Evolutionary conservation across 257 asterid species (phyloP).

Genomic region (Knoxia roxburghii): DNA sequence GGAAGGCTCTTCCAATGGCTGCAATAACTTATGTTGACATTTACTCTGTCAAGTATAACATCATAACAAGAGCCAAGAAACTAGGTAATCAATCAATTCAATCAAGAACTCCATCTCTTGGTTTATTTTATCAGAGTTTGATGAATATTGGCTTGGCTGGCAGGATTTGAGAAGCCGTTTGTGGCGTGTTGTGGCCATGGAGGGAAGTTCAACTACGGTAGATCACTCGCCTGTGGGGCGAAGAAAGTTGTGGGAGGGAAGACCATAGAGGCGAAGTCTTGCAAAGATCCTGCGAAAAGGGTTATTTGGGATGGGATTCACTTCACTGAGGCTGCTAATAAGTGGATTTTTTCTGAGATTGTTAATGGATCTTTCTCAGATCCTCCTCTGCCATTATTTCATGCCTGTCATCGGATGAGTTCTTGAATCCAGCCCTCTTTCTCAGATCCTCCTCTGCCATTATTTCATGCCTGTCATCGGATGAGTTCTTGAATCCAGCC

Average conservation of each 20-base stretch:
- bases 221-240: slow-evolving; percentile 47
- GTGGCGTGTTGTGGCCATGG: slow-evolving; percentile 74
- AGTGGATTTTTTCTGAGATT: slow-evolving; percentile 54
- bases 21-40: slow-evolving; percentile 61
- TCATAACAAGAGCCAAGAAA: slow-evolving; percentile 42
- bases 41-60: slow-evolving; percentile 48
- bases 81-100: too few species aligned
- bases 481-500: too few species aligned
- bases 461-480: too few species aligned
- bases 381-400: slow-evolving; percentile 43
- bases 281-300: slow-evolving; percentile 43
- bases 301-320: slow-evolving; percentile 74
- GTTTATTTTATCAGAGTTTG: too few species aligned
- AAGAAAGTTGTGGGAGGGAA: slow-evolving; percentile 50
- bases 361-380: slow-evolving; percentile 63
- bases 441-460: too few species aligned
- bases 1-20: slow-evolving; percentile 59
- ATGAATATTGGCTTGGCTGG: too few species aligned
- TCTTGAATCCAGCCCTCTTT: not conserved
- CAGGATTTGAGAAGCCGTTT: slow-evolving; percentile 65
- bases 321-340: slow-evolving; percentile 69
- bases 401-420: slow-evolving; percentile 42
- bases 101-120: too few species aligned
- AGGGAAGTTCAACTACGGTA: slow-evolving; percentile 61
- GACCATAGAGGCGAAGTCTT: slow-evolving; percentile 41